phyloP scores from a whole-genome alignment of 2,329 filamentous ascomycete species.

The Phialophora verrucosa region DNA sequence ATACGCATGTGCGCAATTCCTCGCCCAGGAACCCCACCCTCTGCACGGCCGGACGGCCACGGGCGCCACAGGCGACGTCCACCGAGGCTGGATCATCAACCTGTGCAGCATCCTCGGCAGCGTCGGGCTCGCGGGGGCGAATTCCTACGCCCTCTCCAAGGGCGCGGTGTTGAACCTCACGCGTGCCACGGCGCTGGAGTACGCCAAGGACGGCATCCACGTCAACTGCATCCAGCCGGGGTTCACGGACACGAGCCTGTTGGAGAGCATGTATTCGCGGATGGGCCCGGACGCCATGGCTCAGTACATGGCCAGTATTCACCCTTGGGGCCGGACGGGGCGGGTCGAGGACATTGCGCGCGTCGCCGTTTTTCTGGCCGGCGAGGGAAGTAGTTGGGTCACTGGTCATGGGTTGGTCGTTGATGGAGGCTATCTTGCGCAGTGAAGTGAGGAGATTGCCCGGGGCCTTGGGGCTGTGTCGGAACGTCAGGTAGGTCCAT shows the following conservation, averaged over 20 bases:
- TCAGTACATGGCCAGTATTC: slow-evolving; percentile 18
- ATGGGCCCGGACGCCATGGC: slow-evolving; percentile 17
- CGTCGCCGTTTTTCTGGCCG: slow-evolving; percentile 54
- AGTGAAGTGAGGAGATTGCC: slow-evolving; percentile 4
- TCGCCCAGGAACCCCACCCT: slow-evolving; percentile 34
- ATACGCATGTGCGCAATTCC: slow-evolving; percentile 34
- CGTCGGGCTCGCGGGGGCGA: slow-evolving; percentile 29
- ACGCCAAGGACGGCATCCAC: slow-evolving; percentile 50
- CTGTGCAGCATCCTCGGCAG: slow-evolving; percentile 24
- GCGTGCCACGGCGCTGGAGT: slow-evolving; percentile 52
- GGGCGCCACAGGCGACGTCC: slow-evolving; percentile 34
- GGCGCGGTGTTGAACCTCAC: slow-evolving; percentile 55
- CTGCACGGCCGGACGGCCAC: slow-evolving; percentile 3
- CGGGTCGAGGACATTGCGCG: slow-evolving; percentile 46
- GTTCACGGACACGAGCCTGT: slow-evolving; percentile 48
- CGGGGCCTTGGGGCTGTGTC: too few species aligned
- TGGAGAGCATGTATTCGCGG: slow-evolving; percentile 44
- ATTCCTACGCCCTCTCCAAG: slow-evolving; percentile 54
- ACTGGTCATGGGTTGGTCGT: slow-evolving; percentile 52
- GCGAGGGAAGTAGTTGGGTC: slow-evolving; percentile 54
- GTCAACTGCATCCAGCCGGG: slow-evolving; percentile 53
- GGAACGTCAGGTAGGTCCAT: too few species aligned
- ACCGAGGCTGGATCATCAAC: slow-evolving; percentile 53
- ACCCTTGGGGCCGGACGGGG: slow-evolving; percentile 41
- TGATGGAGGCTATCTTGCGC: slow-evolving; percentile 52